phyloP scores from a whole-genome alignment of 805 yeast species.

The Wickerhamomyces silvicola region DNA sequence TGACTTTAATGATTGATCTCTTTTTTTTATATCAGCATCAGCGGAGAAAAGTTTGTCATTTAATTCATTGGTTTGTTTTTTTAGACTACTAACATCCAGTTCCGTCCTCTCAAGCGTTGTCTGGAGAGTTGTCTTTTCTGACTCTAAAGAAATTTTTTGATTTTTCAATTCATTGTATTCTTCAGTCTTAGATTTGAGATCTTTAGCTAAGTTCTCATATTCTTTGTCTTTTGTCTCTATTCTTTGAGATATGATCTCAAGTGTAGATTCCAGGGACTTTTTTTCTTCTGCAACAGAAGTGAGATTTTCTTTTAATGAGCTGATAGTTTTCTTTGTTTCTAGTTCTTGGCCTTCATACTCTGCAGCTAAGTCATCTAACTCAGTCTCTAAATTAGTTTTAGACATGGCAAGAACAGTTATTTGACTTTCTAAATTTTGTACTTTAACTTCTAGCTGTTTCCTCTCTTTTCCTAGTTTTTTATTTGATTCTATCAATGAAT shows the following conservation, averaged over 20 bases:
- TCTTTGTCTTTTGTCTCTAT: slow-evolving; percentile 23
- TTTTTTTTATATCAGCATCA: slow-evolving; percentile 6
- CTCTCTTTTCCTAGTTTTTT: background rate
- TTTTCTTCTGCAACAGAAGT: slow-evolving; percentile 26
- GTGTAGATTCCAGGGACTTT: slow-evolving; percentile 25
- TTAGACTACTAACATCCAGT: slow-evolving; percentile 1
- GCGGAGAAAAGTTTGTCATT: no score
- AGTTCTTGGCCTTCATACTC: slow-evolving; percentile 24
- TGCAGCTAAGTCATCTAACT: slow-evolving; percentile 20
- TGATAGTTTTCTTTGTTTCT: slow-evolving; percentile 20
- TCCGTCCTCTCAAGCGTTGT: background rate
- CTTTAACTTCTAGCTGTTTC: slow-evolving; percentile 4
- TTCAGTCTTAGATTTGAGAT: slow-evolving; percentile 5
- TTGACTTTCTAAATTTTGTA: background rate
- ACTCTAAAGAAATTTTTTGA: background rate
- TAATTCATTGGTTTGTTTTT: slow-evolving; percentile 5
- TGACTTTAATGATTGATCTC: slow-evolving; percentile 10
- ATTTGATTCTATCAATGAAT: background rate
- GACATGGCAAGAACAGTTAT: slow-evolving; percentile 3
- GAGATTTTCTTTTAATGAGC: slow-evolving; percentile 20
- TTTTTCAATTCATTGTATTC: background rate
- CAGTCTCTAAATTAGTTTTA: slow-evolving; percentile 13
- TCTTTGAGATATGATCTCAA: slow-evolving; percentile 27
- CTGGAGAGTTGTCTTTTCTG: background rate
- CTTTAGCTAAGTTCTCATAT: slow-evolving; percentile 12